Conservation (phyloP, 1,139 yeast species). For the Kodamaea suecica region DNA sequence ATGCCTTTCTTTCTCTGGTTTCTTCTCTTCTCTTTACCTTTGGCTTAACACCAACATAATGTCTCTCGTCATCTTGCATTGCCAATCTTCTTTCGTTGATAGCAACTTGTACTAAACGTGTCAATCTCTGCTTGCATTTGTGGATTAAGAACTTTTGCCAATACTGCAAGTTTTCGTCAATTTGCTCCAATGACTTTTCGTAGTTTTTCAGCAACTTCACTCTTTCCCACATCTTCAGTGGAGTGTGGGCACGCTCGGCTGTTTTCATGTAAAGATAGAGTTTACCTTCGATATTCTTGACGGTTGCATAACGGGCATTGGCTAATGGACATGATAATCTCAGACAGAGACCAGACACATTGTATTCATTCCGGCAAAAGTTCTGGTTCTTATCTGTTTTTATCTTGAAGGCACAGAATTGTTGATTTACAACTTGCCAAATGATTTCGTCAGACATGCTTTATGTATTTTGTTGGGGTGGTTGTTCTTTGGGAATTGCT, state of each 20-base stretch:
- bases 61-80: constrained; percentile 86
- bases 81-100: constrained; percentile 95
- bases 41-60: constrained; percentile 85
- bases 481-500: too few species aligned
- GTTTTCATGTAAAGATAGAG: constrained; percentile 93
- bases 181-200: constrained; percentile 79
- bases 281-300: constrained; percentile 82
- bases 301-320: constrained; percentile 93
- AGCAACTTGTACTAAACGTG: constrained; percentile 91
- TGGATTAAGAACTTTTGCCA: constrained; percentile 93
- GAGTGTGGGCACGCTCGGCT: constrained; percentile 95
- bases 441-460: constrained; percentile 60
- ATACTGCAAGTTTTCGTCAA: constrained; percentile 80
- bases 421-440: constrained; percentile 89
- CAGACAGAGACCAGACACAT: constrained; percentile 85
- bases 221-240: constrained; percentile 91
- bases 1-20: constrained; percentile 91
- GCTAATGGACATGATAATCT: constrained; percentile 96
- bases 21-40: constrained; percentile 93
- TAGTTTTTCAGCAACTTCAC: constrained; percentile 86
- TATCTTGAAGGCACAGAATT: constrained; percentile 84
- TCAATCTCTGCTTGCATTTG: constrained; percentile 92
- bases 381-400: constrained; percentile 77
- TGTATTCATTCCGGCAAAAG: constrained; percentile 85
- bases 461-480: constrained; percentile 6